A percentile compares a stretch with the other conserved stretches of the same genome.
Evolutionary conservation across 352 stramenopile species (phyloP).

Genomic region (Globisporangium barbulae): DNA sequence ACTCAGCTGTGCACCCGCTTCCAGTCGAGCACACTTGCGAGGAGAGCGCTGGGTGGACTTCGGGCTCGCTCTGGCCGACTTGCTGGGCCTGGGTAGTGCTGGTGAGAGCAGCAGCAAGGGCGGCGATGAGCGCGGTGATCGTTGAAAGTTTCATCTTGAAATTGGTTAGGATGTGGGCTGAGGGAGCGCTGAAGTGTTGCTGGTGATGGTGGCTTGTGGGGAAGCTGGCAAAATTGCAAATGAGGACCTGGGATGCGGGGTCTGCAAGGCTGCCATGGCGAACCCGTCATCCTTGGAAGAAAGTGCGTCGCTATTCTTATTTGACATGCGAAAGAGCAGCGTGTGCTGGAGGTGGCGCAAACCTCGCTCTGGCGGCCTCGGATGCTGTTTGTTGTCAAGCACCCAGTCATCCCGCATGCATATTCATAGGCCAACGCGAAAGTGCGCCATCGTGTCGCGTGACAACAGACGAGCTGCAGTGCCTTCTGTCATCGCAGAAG

Average conservation of each 20-base stretch:
- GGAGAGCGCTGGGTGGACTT: slow-evolving; percentile 49
- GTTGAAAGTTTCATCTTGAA: slow-evolving; percentile 8
- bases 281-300: no score
- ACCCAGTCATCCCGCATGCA: no score
- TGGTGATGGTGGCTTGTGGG: not conserved
- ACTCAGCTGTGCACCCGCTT: slow-evolving; percentile 35
- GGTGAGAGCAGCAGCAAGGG: slow-evolving; percentile 6
- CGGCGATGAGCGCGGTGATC: slow-evolving; percentile 7
- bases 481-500: no score
- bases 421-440: no score
- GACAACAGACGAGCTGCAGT: no score
- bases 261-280: no score
- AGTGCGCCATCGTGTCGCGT: no score
- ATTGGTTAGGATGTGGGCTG: not conserved
- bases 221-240: slow-evolving; percentile 1
- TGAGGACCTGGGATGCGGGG: slow-evolving; percentile 2
- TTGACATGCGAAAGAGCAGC: no score
- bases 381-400: no score
- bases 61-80: slow-evolving; percentile 35
- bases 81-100: slow-evolving; percentile 30
- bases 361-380: no score
- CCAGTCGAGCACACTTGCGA: slow-evolving; percentile 42
- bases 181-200: not conserved
- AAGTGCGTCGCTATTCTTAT: no score
- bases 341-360: no score